phyloP scores from a whole-genome alignment of 345 rosid species.

The Eucalyptus marginata region DNA sequence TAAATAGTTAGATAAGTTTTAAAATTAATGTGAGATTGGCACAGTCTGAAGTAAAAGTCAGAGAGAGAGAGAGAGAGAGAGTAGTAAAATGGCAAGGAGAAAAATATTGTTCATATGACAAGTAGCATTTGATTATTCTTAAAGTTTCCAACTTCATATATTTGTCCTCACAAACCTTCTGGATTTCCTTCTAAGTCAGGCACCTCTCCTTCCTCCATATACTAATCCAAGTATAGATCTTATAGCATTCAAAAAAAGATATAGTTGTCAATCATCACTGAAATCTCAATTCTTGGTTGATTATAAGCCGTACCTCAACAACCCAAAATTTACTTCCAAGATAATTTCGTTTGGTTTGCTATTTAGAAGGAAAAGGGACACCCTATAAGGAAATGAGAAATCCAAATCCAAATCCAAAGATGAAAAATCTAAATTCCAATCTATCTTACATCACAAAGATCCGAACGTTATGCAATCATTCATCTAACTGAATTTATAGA shows the following conservation, averaged over 20 bases:
- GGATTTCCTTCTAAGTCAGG: neutral
- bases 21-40: neutral
- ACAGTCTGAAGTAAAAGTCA: neutral
- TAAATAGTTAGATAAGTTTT: neutral
- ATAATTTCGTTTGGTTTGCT: neutral
- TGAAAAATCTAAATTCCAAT: neutral
- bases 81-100: neutral
- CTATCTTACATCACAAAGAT: neutral
- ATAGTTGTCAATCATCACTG: neutral
- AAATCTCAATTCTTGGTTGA: neutral
- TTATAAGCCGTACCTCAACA: neutral
- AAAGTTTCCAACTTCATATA: neutral
- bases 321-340: neutral
- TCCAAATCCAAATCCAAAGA: neutral
- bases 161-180: neutral
- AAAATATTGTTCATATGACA: neutral
- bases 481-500: neutral
- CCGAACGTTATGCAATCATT: neutral
- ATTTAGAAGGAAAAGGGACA: neutral
- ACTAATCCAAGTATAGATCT: neutral
- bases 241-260: neutral
- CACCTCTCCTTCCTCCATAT: neutral
- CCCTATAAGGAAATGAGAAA: neutral
- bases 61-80: neutral
- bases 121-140: neutral